These are phyloP conservation scores for Herpetomonas tarakana DNA, from an alignment of 208 protist species.

Conservation along the genomic window DNA sequence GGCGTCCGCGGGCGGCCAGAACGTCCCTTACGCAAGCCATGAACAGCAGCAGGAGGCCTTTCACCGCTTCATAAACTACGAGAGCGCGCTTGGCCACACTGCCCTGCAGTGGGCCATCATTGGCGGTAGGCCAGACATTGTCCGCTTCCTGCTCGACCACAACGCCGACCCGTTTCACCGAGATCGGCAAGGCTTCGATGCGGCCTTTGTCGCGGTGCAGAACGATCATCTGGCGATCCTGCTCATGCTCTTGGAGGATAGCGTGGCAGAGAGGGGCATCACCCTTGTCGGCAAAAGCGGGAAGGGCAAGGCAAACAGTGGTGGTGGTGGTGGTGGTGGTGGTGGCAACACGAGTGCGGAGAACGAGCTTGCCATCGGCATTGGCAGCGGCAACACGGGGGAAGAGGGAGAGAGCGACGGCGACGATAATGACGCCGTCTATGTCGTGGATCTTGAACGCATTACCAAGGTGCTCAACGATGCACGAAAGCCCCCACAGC, in stretches of 20 bases:
- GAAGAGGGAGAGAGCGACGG: background rate
- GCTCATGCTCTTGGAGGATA: conserved; percentile 54
- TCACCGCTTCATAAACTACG: background rate
- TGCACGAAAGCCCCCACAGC: background rate
- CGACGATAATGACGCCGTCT: background rate
- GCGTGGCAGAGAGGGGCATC: conserved; percentile 4
- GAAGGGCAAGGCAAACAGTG: background rate
- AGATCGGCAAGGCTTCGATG: conserved; percentile 59
- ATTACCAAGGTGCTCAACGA: background rate
- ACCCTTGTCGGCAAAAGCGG: background rate
- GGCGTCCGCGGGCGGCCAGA: background rate
- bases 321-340: too few species aligned
- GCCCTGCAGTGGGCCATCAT: conserved; percentile 65
- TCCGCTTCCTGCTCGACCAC: conserved; percentile 60
- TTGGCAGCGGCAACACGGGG: background rate
- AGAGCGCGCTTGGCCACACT: conserved; percentile 44
- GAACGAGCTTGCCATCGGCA: background rate
- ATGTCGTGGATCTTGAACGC: background rate
- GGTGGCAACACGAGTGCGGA: background rate
- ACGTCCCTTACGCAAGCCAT: background rate
- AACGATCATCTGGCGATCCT: conserved; percentile 40
- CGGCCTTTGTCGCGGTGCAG: conserved; percentile 64
- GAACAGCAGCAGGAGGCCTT: background rate
- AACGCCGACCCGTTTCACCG: conserved; percentile 47
- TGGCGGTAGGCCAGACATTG: conserved; percentile 36